These are phyloP conservation scores for Lentithecium fluviatile DNA, from an alignment of 495 filamentous ascomycete species.

Conservation along the genomic window DNA sequence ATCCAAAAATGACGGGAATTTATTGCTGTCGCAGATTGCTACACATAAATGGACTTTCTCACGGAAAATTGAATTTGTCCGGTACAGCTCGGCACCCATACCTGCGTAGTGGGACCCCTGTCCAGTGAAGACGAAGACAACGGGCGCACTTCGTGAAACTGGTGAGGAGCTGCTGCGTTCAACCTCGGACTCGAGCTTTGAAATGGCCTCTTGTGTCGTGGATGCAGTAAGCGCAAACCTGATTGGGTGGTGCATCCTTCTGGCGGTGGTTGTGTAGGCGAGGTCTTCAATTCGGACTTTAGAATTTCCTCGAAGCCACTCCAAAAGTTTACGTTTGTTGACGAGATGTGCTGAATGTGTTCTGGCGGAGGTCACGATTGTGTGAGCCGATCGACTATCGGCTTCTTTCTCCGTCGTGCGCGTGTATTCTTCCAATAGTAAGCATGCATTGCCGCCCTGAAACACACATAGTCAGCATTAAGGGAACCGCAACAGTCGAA, in stretches of 20 bases:
- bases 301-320: conserved; percentile 39
- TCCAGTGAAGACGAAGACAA: conserved; percentile 30
- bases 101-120: conserved; percentile 21
- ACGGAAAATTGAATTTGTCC: conserved; percentile 35
- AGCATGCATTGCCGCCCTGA: conserved; percentile 36
- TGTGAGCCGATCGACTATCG: conserved; percentile 39
- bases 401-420: conserved; percentile 1
- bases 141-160: not conserved
- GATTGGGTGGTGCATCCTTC: conserved; percentile 28
- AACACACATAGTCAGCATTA: too few species aligned
- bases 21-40: conserved; percentile 35
- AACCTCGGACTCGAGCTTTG: not conserved
- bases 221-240: conserved; percentile 9
- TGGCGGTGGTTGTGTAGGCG: conserved; percentile 45
- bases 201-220: not conserved
- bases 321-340: conserved; percentile 42
- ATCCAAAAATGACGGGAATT: conserved; percentile 41
- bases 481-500: too few species aligned
- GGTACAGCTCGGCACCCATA: conserved; percentile 38
- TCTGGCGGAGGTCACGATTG: conserved; percentile 44
- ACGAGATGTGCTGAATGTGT: conserved; percentile 38
- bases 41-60: conserved; percentile 38
- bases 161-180: too few species aligned
- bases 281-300: conserved; percentile 39
- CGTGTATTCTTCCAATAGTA: conserved; percentile 47